Evolutionary conservation across 352 stramenopile species (phyloP).

Genomic region (Sclerospora graminicola): DNA sequence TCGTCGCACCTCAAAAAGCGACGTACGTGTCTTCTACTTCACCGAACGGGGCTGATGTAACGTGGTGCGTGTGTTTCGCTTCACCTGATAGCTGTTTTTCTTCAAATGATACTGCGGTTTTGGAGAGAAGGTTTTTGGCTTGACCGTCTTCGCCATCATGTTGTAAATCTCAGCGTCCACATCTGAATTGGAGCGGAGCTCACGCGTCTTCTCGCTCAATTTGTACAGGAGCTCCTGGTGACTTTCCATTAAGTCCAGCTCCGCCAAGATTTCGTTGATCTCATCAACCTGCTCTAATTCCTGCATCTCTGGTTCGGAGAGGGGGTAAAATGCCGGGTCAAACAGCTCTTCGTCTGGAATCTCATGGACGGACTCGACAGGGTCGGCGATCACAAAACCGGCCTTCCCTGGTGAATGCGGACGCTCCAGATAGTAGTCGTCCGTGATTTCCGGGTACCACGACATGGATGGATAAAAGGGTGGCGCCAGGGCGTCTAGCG

Average conservation of each 20-base stretch:
- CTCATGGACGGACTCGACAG: slow-evolving; percentile 33
- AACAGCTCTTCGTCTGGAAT: slow-evolving; percentile 76
- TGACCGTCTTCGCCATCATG: slow-evolving; percentile 41
- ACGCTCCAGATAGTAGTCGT: slow-evolving; percentile 55
- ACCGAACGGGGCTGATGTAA: slow-evolving; percentile 63
- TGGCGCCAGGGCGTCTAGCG: slow-evolving; percentile 41
- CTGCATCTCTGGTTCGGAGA: slow-evolving; percentile 42
- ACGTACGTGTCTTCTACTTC: slow-evolving; percentile 32
- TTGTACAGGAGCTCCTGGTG: slow-evolving; percentile 61
- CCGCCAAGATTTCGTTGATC: slow-evolving; percentile 67
- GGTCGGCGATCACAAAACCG: slow-evolving; percentile 57
- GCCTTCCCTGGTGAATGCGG: slow-evolving; percentile 44
- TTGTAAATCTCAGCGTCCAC: slow-evolving; percentile 49
- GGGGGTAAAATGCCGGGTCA: slow-evolving; percentile 48
- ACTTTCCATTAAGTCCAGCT: slow-evolving; percentile 70
- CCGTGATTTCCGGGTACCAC: slow-evolving; percentile 45
- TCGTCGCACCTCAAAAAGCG: slow-evolving; percentile 13
- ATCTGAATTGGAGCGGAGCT: slow-evolving; percentile 42
- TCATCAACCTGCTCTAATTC: slow-evolving; percentile 74
- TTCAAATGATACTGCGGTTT: slow-evolving; percentile 25
- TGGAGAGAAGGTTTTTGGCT: slow-evolving; percentile 24
- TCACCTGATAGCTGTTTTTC: slow-evolving; percentile 27
- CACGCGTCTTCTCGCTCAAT: slow-evolving; percentile 40
- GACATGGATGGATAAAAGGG: slow-evolving; percentile 49
- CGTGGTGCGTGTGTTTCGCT: slow-evolving; percentile 37